Percentiles rank a stretch among this genome's conserved stretches.
These are phyloP conservation scores for Tolypocladium sp. DNA, from an alignment of 2,329 filamentous ascomycete genomes.

Conservation along the genomic window DNA sequence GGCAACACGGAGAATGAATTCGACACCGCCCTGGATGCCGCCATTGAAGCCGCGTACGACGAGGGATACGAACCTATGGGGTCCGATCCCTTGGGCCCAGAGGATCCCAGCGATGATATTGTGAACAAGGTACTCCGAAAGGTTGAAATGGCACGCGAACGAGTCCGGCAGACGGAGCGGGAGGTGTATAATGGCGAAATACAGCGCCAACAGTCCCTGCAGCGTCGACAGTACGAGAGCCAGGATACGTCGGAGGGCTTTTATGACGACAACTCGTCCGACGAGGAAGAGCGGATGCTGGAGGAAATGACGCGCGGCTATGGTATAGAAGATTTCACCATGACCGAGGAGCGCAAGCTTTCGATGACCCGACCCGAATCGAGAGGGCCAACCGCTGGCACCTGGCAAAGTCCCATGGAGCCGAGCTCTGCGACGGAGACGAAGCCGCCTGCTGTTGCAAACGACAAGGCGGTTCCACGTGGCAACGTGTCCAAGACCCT, in stretches of 20 bases:
- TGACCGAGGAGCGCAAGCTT: conserved; percentile 40
- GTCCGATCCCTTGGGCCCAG: conserved; percentile 27
- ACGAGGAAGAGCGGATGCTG: conserved; percentile 67
- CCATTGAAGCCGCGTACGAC: conserved; percentile 92
- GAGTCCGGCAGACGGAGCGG: conserved; percentile 62
- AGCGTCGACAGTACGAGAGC: conserved; percentile 11
- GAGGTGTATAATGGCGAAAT: conserved; percentile 39
- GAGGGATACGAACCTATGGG: conserved; percentile 74
- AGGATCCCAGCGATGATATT: conserved; percentile 31
- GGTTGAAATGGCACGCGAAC: conserved; percentile 68
- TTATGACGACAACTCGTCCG: conserved; percentile 55
- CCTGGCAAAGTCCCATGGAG: conserved; percentile 69
- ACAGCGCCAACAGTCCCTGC: conserved; percentile 18
- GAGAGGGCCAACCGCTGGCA: conserved; percentile 66
- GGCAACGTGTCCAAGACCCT: conserved; percentile 8
- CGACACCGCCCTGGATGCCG: conserved; percentile 86
- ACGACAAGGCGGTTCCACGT: conserved; percentile 39
- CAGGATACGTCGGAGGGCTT: conserved; percentile 38
- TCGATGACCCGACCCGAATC: conserved; percentile 44
- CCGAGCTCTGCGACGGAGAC: conserved; percentile 31
- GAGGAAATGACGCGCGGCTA: conserved; percentile 86
- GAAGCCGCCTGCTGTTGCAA: conserved; percentile 55
- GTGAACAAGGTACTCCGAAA: conserved; percentile 51
- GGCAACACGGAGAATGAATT: conserved; percentile 81
- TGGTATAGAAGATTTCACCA: conserved; percentile 73